A percentile compares a stretch with the other conserved stretches of the same genome.
These are phyloP conservation scores for Acacia acuminata DNA, from an alignment of 306 rosid genomes.

Conservation along the genomic window DNA sequence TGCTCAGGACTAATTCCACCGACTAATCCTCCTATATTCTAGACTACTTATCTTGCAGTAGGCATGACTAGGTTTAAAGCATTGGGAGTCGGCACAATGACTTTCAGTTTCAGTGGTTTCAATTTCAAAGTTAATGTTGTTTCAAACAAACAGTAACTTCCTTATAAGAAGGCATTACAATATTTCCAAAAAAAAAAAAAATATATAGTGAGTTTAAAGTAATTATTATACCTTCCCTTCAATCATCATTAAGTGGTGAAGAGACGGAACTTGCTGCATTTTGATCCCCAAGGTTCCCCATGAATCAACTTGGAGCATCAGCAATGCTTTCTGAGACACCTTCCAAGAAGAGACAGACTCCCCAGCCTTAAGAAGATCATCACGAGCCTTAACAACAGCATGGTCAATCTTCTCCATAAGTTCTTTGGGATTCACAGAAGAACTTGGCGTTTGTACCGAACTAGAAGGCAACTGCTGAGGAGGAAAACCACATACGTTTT, in stretches of 20 bases:
- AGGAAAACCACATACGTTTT: background rate
- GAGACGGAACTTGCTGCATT: constrained; percentile 80
- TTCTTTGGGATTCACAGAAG: constrained; percentile 28
- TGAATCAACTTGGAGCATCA: constrained; percentile 57
- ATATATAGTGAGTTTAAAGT: background rate
- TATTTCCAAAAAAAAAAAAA: background rate
- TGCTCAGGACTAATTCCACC: constrained; percentile 22
- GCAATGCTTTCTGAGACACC: constrained; percentile 62
- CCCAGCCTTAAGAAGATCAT: constrained; percentile 46
- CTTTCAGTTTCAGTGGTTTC: background rate
- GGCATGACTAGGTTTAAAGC: background rate
- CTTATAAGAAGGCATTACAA: background rate
- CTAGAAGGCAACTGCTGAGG: background rate
- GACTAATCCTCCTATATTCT: constrained; percentile 26
- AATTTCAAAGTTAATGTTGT: background rate
- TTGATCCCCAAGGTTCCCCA: constrained; percentile 63
- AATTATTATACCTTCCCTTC: constrained; percentile 74
- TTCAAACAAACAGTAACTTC: background rate
- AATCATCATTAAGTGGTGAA: constrained; percentile 49
- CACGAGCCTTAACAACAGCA: constrained; percentile 53
- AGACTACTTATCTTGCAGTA: background rate
- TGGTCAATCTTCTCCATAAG: constrained; percentile 34
- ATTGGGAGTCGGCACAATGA: background rate
- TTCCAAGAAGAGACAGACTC: constrained; percentile 70
- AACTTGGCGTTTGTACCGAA: constrained; percentile 17